Percentiles rank a stretch among this genome's conserved stretches.
phyloP scores from a whole-genome alignment of 1,139 yeast species.

The Arxiozyma slooffiae region DNA sequence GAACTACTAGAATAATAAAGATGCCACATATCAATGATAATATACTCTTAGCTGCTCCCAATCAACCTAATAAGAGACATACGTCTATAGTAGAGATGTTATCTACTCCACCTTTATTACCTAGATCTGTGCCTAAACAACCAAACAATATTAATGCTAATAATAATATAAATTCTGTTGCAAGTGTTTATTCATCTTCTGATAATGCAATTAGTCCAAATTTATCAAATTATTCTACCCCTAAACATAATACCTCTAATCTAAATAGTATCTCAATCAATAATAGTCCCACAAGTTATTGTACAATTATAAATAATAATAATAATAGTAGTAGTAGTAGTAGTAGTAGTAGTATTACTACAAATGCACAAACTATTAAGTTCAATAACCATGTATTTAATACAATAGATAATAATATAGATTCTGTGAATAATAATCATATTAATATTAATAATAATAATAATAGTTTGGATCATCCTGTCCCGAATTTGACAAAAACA shows the following conservation, averaged over 20 bases:
- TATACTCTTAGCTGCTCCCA: conserved; percentile 5
- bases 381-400: conserved; percentile 3
- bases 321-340: not conserved
- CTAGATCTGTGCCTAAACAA: conserved; percentile 6
- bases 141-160: not conserved
- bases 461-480: not conserved
- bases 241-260: not conserved
- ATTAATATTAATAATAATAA: not conserved
- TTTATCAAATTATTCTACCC: not conserved
- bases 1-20: not conserved
- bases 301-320: not conserved
- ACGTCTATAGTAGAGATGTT: conserved; percentile 75
- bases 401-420: conserved; percentile 1
- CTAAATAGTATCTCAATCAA: not conserved
- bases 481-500: conserved; percentile 1
- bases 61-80: conserved; percentile 35
- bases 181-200: not conserved
- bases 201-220: conserved; percentile 1
- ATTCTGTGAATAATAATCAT: not conserved
- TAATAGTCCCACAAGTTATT: conserved; percentile 1
- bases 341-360: conserved; percentile 1
- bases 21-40: conserved; percentile 10
- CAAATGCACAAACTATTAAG: conserved; percentile 1
- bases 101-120: conserved; percentile 68
- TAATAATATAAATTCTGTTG: not conserved